These are phyloP conservation scores for Cylindrotheca fusiformis DNA, from an alignment of 108 stramenopile genomes.

Conservation along the genomic window DNA sequence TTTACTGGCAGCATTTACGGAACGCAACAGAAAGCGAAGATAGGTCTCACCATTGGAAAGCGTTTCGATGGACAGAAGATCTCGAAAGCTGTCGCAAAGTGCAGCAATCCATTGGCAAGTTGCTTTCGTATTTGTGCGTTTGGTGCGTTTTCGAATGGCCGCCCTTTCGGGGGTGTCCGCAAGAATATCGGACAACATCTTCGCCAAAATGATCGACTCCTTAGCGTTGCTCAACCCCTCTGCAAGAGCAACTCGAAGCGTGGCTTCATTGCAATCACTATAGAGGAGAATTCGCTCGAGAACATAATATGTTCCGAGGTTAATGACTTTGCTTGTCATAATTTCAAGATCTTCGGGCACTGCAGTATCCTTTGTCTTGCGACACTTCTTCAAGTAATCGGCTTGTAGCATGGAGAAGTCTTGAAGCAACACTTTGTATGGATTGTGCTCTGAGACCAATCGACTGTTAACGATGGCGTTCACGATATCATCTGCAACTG, in stretches of 20 bases:
- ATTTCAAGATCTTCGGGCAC: background rate
- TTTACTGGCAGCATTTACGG: conserved; percentile 8
- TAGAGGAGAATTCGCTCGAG: conserved; percentile 26
- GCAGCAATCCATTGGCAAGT: conserved; percentile 34
- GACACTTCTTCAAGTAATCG: background rate
- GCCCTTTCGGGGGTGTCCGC: background rate
- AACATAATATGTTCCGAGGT: conserved; percentile 14
- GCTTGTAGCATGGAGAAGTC: conserved; percentile 3
- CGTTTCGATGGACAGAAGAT: conserved; percentile 10
- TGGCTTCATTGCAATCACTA: conserved; percentile 32
- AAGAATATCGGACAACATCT: conserved; percentile 19
- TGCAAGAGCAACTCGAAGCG: conserved; percentile 30
- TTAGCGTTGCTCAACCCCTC: conserved; percentile 4
- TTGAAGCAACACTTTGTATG: background rate
- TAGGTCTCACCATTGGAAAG: conserved; percentile 6
- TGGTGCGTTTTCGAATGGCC: background rate
- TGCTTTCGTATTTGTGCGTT: conserved; percentile 7
- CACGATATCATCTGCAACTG: conserved; percentile 30
- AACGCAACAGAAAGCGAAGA: conserved; percentile 3
- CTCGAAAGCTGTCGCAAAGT: conserved; percentile 30
- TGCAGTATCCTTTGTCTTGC: background rate
- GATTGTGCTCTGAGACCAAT: background rate
- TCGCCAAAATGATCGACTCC: conserved; percentile 28
- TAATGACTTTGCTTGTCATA: background rate
- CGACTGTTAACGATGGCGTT: conserved; percentile 3